Base-by-base conservation (phyloP, 2,329 filamentous ascomycete species). In the Cordyceps farinosa region DNA sequence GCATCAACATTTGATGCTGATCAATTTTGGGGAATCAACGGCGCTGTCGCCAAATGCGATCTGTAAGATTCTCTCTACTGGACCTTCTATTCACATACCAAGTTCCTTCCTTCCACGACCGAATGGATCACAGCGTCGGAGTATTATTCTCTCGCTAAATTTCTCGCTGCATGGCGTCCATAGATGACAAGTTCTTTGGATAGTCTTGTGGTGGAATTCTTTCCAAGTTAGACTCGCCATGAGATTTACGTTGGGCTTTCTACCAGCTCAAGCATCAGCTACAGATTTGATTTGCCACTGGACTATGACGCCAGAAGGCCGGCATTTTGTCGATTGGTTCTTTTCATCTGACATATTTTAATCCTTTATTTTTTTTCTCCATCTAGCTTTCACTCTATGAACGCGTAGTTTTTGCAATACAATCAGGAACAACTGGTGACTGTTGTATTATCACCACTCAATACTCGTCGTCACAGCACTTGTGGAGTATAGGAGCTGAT, bases 1-100 rank as follows among this genome's bases (percentile, higher is more conserved):
- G 73, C 79, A 2, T 79, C 75, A 29, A 89, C 89, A 1, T 90
- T 88, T 74, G 83, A 85, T 64, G 85, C 90, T 2, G 92, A 96
- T 78, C 84, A 87, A 73, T 92, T 82, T 76, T 95, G 91, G 90
- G 92, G 91, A 38, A 85, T 90, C 60, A 69, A 69, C 38, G 74
- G 73, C n/a, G 70, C 70, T 38, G 62, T 70, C 6, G 66, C 69
- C 30, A 55, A 61, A 17, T 64, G 62, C 17, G 45, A 64, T 30
- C 34, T 44, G 42, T 60, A 34, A 22, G 22, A 47, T 47, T 40
- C 9, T 9, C 22, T n/a, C 1, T 6, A 29, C 11, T 3, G 22
- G 2, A 34, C 10, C 5, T 9, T n/a, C 5, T 29, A 45, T 32
- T 22, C 7, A 32, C 5, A 17, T 55, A 6, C 3, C 53, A 54